Conservation (phyloP, 495 filamentous ascomycete species). For the Lepidopterella palustris region DNA sequence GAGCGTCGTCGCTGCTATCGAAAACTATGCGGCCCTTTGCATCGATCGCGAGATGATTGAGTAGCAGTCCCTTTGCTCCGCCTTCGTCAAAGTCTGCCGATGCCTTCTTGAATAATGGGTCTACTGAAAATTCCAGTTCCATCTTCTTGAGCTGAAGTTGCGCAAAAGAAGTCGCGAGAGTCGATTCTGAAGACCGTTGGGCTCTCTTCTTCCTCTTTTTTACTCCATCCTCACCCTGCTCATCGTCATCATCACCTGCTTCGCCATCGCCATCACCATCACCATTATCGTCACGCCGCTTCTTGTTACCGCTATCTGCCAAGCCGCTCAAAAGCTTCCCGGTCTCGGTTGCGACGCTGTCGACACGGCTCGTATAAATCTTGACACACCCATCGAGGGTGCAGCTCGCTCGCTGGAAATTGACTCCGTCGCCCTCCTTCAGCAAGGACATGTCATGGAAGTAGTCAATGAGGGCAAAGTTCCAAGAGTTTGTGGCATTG, state of each 20-base stretch:
- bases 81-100: conserved; percentile 98
- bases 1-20: conserved; percentile 89
- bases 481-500: conserved; percentile 98
- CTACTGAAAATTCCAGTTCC: conserved; percentile 93
- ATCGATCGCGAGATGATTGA: conserved; percentile 95
- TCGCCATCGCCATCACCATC: conserved; percentile 57
- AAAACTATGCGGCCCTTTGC: conserved; percentile 88
- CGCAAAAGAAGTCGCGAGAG: conserved; percentile 79
- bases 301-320: conserved; percentile 81
- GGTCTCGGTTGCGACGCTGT: conserved; percentile 96
- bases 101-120: conserved; percentile 97
- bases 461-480: conserved; percentile 98
- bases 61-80: conserved; percentile 86
- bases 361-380: conserved; percentile 97
- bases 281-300: conserved; percentile 52
- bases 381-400: conserved; percentile 98
- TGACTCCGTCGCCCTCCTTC: conserved; percentile 93
- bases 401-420: conserved; percentile 97
- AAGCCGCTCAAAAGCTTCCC: conserved; percentile 91
- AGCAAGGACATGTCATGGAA: conserved; percentile 98
- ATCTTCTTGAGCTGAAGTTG: conserved; percentile 92
- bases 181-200: conserved; percentile 84
- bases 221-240: conserved; percentile 68
- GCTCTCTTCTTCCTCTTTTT: conserved; percentile 65
- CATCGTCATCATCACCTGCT: conserved; percentile 75